A percentile compares a stretch with the other conserved stretches of the same genome.
Conservation (phyloP, 202 grass and related monocot genomes). For the Setaria viridis region DNA sequence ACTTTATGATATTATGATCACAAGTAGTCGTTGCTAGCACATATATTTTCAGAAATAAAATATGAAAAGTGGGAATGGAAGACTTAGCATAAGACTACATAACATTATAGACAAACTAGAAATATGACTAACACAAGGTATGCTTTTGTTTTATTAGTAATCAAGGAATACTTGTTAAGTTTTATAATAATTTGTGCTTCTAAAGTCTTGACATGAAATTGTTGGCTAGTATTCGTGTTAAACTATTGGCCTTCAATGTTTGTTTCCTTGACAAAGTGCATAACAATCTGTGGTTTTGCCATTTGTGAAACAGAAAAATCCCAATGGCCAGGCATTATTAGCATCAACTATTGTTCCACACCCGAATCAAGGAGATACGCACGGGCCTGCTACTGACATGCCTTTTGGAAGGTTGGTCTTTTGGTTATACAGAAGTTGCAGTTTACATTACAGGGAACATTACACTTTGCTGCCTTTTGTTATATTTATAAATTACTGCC, state of each 20-base stretch:
- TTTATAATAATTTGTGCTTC: neutral
- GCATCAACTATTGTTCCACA: slow-evolving; percentile 81
- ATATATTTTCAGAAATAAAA: slow-evolving; percentile 6
- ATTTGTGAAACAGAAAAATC: slow-evolving; percentile 74
- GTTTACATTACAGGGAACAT: slow-evolving; percentile 20
- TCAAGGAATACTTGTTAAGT: neutral
- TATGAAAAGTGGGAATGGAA: neutral
- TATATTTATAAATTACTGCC: slow-evolving; percentile 6
- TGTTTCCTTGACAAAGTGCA: slow-evolving; percentile 11
- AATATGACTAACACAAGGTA: neutral
- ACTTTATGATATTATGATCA: slow-evolving; percentile 12
- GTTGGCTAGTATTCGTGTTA: slow-evolving; percentile 19
- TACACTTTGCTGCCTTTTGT: neutral
- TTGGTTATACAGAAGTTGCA: slow-evolving; percentile 30
- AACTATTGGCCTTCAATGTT: slow-evolving; percentile 7
- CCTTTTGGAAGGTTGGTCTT: slow-evolving; percentile 91
- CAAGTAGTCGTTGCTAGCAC: slow-evolving; percentile 5
- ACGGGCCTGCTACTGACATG: slow-evolving; percentile 55
- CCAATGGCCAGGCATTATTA: slow-evolving; percentile 89
- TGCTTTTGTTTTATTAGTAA: neutral
- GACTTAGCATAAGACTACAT: neutral
- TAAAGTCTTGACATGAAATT: slow-evolving; percentile 32
- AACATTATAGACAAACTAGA: neutral
- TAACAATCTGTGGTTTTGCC: slow-evolving; percentile 45
- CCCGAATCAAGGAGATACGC: slow-evolving; percentile 47